phyloP scores from a whole-genome alignment of 345 rosid genomes.

The Eucalyptus shirleyi region DNA sequence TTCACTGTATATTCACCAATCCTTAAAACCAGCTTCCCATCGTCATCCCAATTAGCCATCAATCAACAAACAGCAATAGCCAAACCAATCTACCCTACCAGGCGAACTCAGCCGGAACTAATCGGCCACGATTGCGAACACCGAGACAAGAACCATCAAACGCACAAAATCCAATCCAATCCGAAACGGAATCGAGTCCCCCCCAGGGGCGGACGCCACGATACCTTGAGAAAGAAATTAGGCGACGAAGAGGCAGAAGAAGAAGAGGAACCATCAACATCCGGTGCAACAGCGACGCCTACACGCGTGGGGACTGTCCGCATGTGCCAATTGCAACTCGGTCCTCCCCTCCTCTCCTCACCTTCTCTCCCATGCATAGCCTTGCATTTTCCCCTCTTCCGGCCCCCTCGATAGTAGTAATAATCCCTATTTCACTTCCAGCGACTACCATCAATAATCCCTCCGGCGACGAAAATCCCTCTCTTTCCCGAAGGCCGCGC shows the following conservation, averaged over 20 bases:
- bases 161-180: background rate
- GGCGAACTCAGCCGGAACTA: background rate
- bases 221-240: slow-evolving; percentile 56
- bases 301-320: slow-evolving; percentile 43
- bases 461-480: background rate
- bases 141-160: background rate
- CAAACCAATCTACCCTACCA: background rate
- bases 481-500: background rate
- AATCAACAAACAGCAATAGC: background rate
- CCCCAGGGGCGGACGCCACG: background rate
- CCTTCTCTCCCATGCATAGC: slow-evolving; percentile 18
- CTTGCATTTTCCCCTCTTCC: slow-evolving; percentile 44
- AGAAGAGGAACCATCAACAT: slow-evolving; percentile 24
- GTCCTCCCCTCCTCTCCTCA: slow-evolving; percentile 23
- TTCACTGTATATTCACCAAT: background rate
- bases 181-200: background rate
- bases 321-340: slow-evolving; percentile 36
- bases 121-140: background rate
- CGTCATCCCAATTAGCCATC: background rate
- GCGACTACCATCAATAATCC: slow-evolving; percentile 35
- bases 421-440: background rate
- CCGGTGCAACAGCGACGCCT: slow-evolving; percentile 11
- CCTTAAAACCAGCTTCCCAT: background rate
- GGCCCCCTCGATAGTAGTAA: background rate
- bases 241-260: slow-evolving; percentile 24